A percentile compares a stretch with the other conserved stretches of the same genome.
These are phyloP conservation scores for Olyra latifolia DNA, from an alignment of 176 grass and related monocot genomes.

Conservation along the genomic window DNA sequence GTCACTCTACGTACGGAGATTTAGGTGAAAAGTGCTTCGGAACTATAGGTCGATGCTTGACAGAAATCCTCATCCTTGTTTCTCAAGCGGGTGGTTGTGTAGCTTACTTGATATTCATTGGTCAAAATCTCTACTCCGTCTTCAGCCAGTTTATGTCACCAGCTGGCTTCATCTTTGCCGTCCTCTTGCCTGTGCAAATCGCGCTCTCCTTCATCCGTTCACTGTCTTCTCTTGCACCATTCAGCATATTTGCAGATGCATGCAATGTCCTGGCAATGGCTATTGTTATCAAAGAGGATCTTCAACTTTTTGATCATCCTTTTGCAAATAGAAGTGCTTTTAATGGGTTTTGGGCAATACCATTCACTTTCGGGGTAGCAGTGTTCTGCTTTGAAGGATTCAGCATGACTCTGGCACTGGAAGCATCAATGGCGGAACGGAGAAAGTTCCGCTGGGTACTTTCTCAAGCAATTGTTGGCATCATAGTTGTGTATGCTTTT, in stretches of 20 bases:
- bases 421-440: constrained; percentile 83
- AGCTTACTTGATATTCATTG: constrained; percentile 88
- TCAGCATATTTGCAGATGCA: constrained; percentile 83
- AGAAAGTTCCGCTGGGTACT: constrained; percentile 75
- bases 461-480: constrained; percentile 69
- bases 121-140: constrained; percentile 83
- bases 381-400: constrained; percentile 97
- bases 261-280: constrained; percentile 89
- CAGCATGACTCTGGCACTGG: constrained; percentile 84
- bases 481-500: constrained; percentile 61
- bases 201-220: constrained; percentile 79
- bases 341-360: constrained; percentile 65
- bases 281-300: constrained; percentile 82
- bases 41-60: constrained; percentile 57
- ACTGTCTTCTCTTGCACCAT: constrained; percentile 69
- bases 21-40: constrained; percentile 81
- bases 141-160: constrained; percentile 52
- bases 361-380: constrained; percentile 66
- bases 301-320: constrained; percentile 59
- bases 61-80: constrained; percentile 79
- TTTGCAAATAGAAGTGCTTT: constrained; percentile 70
- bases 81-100: constrained; percentile 73
- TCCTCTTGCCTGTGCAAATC: constrained; percentile 77
- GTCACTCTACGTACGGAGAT: constrained; percentile 65
- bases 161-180: constrained; percentile 65